These are phyloP conservation scores for Bretschneidera sinensis DNA, from an alignment of 345 rosid genomes.

Conservation along the genomic window DNA sequence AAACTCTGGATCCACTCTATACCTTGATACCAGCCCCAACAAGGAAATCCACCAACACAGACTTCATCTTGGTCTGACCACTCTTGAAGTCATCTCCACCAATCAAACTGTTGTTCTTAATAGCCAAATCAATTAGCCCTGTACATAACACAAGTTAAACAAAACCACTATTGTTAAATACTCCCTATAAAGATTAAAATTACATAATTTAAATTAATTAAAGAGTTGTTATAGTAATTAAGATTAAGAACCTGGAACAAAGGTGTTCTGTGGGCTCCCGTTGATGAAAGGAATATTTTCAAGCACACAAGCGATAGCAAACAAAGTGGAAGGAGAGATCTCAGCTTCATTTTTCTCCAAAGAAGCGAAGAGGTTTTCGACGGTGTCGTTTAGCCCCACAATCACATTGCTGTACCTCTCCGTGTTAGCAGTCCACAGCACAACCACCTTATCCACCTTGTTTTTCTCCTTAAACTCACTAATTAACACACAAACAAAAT, in stretches of 20 bases:
- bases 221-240: no score
- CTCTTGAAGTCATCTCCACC: conserved; percentile 99
- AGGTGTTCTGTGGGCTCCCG: conserved; percentile 98
- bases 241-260: conserved; percentile 70
- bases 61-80: conserved; percentile 99
- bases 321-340: conserved; percentile 94
- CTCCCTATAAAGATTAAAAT: neutral
- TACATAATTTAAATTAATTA: neutral
- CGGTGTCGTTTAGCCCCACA: conserved; percentile 85
- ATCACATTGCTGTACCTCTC: conserved; percentile 90
- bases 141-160: conserved; percentile 6
- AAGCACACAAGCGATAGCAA: conserved; percentile 78
- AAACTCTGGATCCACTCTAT: no score
- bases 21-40: conserved; percentile 99
- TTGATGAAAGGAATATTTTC: conserved; percentile 93
- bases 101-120: conserved; percentile 70
- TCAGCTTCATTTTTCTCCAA: conserved; percentile 79
- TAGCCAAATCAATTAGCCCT: conserved; percentile 94
- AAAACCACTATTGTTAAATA: neutral
- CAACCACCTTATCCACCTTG: conserved; percentile 85
- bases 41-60: conserved; percentile 89
- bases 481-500: conserved; percentile 6
- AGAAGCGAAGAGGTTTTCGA: conserved; percentile 79
- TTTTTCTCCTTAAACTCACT: conserved; percentile 89
- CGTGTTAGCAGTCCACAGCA: conserved; percentile 98